A percentile compares a stretch with the other conserved stretches of the same genome.
These are phyloP conservation scores for Gleditsia sinensis DNA, from an alignment of 306 rosid species.

Conservation along the genomic window DNA sequence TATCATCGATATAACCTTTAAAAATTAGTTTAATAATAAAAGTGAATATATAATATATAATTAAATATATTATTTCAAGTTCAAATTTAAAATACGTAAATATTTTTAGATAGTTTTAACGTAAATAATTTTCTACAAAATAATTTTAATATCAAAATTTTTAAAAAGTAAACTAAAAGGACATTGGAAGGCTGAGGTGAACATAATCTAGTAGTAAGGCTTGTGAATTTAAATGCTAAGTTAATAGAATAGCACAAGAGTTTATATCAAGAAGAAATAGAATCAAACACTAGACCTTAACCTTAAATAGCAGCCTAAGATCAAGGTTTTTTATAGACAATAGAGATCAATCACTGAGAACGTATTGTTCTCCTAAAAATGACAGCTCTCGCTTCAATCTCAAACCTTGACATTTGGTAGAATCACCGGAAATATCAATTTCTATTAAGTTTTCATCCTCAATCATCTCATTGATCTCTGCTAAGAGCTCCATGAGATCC, in stretches of 20 bases:
- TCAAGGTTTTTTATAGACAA: constrained; percentile 32
- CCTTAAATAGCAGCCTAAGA: constrained; percentile 20
- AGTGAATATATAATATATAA: too few relatives aligned
- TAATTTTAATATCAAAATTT: too few relatives aligned
- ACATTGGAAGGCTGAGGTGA: too few relatives aligned
- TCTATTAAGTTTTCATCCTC: constrained; percentile 70
- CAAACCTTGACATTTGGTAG: constrained; percentile 43
- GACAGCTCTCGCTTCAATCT: constrained; percentile 37
- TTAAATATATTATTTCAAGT: too few relatives aligned
- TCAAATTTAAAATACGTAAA: too few relatives aligned
- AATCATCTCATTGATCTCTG: constrained; percentile 55
- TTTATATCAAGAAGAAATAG: constrained; percentile 18
- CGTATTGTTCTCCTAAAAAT: constrained; percentile 12
- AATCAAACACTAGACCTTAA: neutral
- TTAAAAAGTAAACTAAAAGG: too few relatives aligned
- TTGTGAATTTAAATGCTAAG: neutral
- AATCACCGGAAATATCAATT: constrained; percentile 65
- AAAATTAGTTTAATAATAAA: too few relatives aligned
- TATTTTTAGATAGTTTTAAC: too few relatives aligned
- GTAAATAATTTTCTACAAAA: too few relatives aligned
- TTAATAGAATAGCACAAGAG: neutral
- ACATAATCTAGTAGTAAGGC: too few relatives aligned
- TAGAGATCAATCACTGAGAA: constrained; percentile 26
- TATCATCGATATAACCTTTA: too few relatives aligned
- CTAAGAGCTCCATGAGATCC: constrained; percentile 42